phyloP scores from a whole-genome alignment of 2,329 filamentous ascomycete species.

The Pyricularia grisea region DNA sequence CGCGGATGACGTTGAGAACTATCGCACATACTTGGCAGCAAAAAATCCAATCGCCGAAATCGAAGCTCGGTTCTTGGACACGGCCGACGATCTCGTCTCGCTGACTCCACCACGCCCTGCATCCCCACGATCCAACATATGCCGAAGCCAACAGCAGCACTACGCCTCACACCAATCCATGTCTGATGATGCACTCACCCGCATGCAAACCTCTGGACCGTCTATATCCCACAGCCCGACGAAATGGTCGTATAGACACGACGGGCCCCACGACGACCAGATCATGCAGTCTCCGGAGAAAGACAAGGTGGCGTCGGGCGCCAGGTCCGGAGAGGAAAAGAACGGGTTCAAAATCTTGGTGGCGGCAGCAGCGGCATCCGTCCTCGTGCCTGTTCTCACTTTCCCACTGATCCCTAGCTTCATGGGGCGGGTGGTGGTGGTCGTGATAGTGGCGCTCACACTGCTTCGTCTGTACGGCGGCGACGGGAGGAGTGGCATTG shows the following conservation, averaged over 20 bases:
- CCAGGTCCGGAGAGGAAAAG: background rate
- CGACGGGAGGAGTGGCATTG: background rate
- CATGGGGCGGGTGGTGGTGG: conserved; percentile 46
- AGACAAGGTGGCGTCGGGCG: background rate
- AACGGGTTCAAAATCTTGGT: conserved; percentile 21
- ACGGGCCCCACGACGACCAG: background rate
- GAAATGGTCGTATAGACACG: background rate
- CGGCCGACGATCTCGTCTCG: conserved; percentile 43
- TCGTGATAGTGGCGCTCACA: conserved; percentile 39
- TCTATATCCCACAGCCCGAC: background rate
- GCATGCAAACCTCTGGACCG: background rate
- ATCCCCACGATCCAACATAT: background rate
- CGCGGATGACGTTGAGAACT: conserved; percentile 32
- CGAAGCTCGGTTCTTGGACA: conserved; percentile 52
- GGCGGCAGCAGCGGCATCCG: conserved; percentile 31
- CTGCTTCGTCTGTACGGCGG: conserved; percentile 15
- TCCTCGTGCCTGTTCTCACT: conserved; percentile 48
- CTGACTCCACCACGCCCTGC: conserved; percentile 12
- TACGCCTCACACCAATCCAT: background rate
- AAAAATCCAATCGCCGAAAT: conserved; percentile 43
- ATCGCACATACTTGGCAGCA: conserved; percentile 41
- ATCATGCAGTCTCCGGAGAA: background rate
- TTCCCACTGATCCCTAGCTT: conserved; percentile 50
- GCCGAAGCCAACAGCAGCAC: background rate
- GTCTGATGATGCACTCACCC: background rate